phyloP scores from a whole-genome alignment of 1,139 yeast species.

The Meyerozyma carpophila region DNA sequence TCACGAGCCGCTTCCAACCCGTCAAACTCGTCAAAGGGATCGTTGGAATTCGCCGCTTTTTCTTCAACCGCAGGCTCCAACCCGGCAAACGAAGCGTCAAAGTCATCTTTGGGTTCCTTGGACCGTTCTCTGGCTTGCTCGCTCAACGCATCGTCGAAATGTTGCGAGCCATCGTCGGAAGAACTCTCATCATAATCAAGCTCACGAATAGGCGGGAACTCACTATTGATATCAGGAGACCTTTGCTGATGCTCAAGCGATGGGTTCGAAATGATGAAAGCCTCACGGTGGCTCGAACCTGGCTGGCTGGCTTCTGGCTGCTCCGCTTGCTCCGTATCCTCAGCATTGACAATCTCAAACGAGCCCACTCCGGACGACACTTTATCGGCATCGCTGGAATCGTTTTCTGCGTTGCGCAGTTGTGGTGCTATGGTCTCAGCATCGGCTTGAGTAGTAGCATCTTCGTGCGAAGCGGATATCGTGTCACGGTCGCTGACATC shows the following conservation, averaged over 20 bases:
- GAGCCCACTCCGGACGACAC: conserved; percentile 47
- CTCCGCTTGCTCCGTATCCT: conserved; percentile 19
- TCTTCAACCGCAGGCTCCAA: conserved; percentile 29
- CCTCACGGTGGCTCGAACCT: neutral
- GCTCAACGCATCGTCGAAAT: conserved; percentile 39
- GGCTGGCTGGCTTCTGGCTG: neutral
- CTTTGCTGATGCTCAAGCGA: neutral
- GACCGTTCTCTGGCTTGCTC: conserved; percentile 23
- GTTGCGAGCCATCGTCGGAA: conserved; percentile 30
- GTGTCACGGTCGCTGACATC: conserved; percentile 27
- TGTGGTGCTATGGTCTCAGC: conserved; percentile 1
- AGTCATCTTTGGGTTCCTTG: conserved; percentile 16
- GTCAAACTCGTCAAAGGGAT: conserved; percentile 45
- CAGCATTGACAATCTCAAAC: conserved; percentile 49
- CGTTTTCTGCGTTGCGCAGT: conserved; percentile 8
- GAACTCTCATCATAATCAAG: conserved; percentile 58
- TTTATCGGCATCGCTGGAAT: conserved; percentile 32
- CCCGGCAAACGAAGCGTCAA: conserved; percentile 34
- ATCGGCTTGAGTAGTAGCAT: conserved; percentile 7
- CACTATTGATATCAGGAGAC: conserved; percentile 27
- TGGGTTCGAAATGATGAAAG: conserved; percentile 7
- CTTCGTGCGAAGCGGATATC: conserved; percentile 4
- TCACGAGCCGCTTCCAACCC: conserved; percentile 44
- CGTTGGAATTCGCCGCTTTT: conserved; percentile 10
- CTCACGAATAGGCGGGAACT: conserved; percentile 71